These are phyloP conservation scores for Penicillium paradoxum DNA, from an alignment of 495 filamentous ascomycete species.

Conservation along the genomic window DNA sequence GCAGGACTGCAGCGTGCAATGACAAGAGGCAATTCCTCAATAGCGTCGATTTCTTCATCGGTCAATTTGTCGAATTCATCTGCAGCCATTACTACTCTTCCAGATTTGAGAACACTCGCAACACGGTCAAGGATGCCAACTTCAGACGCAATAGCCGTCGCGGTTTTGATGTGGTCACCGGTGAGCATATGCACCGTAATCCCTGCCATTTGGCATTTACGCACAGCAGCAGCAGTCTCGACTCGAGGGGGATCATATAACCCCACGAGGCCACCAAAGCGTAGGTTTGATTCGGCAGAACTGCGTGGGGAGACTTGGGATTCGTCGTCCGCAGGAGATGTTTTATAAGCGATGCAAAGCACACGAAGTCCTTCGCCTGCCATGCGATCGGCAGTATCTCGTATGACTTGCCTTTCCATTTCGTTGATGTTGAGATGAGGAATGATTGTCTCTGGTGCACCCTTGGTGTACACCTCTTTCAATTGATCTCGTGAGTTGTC, in stretches of 20 bases:
- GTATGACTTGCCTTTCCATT: slow-evolving; percentile 48
- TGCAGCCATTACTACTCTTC: slow-evolving; percentile 57
- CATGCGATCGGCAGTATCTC: slow-evolving; percentile 55
- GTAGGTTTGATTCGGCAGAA: slow-evolving; percentile 50
- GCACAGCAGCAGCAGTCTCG: slow-evolving; percentile 51
- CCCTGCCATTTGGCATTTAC: slow-evolving; percentile 55
- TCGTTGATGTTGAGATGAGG: slow-evolving; percentile 51
- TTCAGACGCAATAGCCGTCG: slow-evolving; percentile 56
- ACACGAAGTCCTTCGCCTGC: slow-evolving; percentile 77
- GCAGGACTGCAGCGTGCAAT: slow-evolving; percentile 65
- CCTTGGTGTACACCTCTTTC: slow-evolving; percentile 61
- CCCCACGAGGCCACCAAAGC: slow-evolving; percentile 55
- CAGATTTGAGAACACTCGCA: slow-evolving; percentile 42
- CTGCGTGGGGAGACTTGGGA: slow-evolving; percentile 29
- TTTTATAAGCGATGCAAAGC: slow-evolving; percentile 64
- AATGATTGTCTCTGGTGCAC: slow-evolving; percentile 60
- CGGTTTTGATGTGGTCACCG: slow-evolving; percentile 60
- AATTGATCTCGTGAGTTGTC: slow-evolving; percentile 19
- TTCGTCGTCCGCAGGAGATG: slow-evolving; percentile 17
- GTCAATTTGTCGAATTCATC: slow-evolving; percentile 57
- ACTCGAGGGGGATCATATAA: slow-evolving; percentile 66
- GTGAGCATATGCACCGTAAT: slow-evolving; percentile 69
- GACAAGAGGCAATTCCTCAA: slow-evolving; percentile 60
- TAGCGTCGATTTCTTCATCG: slow-evolving; percentile 54
- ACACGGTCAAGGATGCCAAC: slow-evolving; percentile 57